Conservation (phyloP, 306 rosid species). For the Gastrolobium villosum region DNA sequence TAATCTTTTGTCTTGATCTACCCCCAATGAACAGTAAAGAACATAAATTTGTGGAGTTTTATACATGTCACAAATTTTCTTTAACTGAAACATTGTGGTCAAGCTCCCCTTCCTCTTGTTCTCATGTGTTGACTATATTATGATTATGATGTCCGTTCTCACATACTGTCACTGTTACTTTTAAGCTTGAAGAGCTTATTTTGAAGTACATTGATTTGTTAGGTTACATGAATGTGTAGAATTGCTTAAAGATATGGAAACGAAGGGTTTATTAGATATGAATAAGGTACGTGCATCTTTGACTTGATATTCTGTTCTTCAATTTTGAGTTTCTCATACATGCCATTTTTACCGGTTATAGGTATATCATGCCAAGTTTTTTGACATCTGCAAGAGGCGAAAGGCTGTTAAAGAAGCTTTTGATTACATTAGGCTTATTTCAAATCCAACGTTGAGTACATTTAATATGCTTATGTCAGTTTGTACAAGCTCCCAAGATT, state of each 20-base stretch:
- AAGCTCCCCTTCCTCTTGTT: slow-evolving; percentile 29
- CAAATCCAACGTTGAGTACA: slow-evolving; percentile 89
- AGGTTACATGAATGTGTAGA: slow-evolving; percentile 77
- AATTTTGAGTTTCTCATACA: slow-evolving; percentile 44
- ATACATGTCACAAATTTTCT: slow-evolving; percentile 29
- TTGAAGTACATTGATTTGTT: slow-evolving; percentile 46
- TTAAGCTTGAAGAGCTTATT: slow-evolving; percentile 51
- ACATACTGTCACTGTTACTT: slow-evolving; percentile 29
- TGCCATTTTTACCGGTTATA: slow-evolving; percentile 58
- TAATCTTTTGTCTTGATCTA: slow-evolving; percentile 44
- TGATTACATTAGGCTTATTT: slow-evolving; percentile 79
- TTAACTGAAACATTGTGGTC: slow-evolving; percentile 33
- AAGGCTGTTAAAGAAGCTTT: slow-evolving; percentile 94
- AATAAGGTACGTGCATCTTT: slow-evolving; percentile 69
- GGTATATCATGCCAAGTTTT: slow-evolving; percentile 96
- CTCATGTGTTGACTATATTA: slow-evolving; percentile 24
- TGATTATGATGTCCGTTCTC: slow-evolving; percentile 29
- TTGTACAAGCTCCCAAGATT: slow-evolving; percentile 80
- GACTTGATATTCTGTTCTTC: slow-evolving; percentile 42
- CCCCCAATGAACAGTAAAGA: slow-evolving; percentile 28
- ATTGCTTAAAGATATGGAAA: slow-evolving; percentile 86
- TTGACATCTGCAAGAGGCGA: slow-evolving; percentile 78
- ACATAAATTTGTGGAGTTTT: slow-evolving; percentile 37
- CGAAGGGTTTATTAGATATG: slow-evolving; percentile 80
- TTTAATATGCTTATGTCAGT: slow-evolving; percentile 98